Evolutionary conservation across 2,329 filamentous ascomycete genomes (phyloP).

Genomic region (Epichloe aotearoae): DNA sequence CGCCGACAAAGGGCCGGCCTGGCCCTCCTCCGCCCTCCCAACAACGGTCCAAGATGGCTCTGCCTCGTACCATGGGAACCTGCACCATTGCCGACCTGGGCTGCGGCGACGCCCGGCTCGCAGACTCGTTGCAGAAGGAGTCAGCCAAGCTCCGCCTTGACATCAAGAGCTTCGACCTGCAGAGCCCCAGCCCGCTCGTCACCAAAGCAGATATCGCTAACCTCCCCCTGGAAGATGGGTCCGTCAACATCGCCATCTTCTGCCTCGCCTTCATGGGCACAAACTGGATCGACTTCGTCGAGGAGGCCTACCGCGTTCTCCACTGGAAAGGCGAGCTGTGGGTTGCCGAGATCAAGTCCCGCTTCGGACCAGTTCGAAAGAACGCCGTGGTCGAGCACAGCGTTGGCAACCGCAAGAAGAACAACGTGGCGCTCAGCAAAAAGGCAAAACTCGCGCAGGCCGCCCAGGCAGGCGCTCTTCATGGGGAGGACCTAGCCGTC

Average conservation of each 20-base stretch:
- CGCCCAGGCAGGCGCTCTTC: constrained; percentile 34
- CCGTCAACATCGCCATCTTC: constrained; percentile 81
- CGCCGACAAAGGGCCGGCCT: constrained; percentile 18
- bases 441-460: constrained; percentile 29
- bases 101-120: constrained; percentile 80
- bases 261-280: constrained; percentile 97
- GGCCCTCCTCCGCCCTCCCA: constrained; percentile 13
- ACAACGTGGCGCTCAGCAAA: constrained; percentile 25
- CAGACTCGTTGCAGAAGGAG: constrained; percentile 51
- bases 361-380: constrained; percentile 45
- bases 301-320: constrained; percentile 85
- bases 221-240: constrained; percentile 61
- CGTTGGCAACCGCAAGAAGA: constrained; percentile 54
- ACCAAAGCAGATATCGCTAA: constrained; percentile 81
- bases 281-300: constrained; percentile 93
- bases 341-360: constrained; percentile 92
- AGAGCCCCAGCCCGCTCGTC: constrained; percentile 61
- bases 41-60: constrained; percentile 25
- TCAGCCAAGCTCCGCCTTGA: constrained; percentile 56
- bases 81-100: constrained; percentile 84
- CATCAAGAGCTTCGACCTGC: constrained; percentile 77
- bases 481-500: constrained; percentile 47
- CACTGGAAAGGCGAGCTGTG: constrained; percentile 93
- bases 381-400: constrained; percentile 47
- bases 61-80: constrained; percentile 58